phyloP scores from a whole-genome alignment of 1,139 yeast genomes.

The Hyphopichia fennica region DNA sequence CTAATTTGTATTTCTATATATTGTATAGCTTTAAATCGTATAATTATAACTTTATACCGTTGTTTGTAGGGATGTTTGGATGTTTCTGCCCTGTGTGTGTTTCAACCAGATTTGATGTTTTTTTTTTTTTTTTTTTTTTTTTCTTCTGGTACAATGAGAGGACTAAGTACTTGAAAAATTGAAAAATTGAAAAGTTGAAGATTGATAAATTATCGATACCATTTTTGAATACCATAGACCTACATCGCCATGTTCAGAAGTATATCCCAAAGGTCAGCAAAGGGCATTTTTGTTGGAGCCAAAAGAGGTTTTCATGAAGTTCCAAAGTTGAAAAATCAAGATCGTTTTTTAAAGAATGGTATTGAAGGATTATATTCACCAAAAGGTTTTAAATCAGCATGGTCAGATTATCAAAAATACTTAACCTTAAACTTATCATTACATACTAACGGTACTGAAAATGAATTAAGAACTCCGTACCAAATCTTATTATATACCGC shows the following conservation, averaged over 20 bases:
- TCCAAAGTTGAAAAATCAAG: constrained; percentile 54
- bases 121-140: neutral
- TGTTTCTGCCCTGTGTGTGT: neutral
- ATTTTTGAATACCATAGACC: neutral
- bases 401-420: constrained; percentile 78
- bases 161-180: neutral
- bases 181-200: neutral
- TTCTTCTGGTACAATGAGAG: constrained; percentile 1
- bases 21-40: neutral
- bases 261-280: neutral
- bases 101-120: neutral
- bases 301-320: constrained; percentile 58
- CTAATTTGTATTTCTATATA: neutral
- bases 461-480: constrained; percentile 77
- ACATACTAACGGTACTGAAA: constrained; percentile 74
- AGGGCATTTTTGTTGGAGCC: neutral
- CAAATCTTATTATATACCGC: constrained; percentile 76
- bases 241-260: constrained; percentile 1
- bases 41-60: neutral
- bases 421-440: constrained; percentile 70
- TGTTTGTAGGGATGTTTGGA: neutral
- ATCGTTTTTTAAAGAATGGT: constrained; percentile 46
- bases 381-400: constrained; percentile 67
- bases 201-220: neutral
- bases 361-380: constrained; percentile 72